Base-by-base conservation (phyloP, 164 flowering plant genomes). In the Chloranthus sessilifolius region DNA sequence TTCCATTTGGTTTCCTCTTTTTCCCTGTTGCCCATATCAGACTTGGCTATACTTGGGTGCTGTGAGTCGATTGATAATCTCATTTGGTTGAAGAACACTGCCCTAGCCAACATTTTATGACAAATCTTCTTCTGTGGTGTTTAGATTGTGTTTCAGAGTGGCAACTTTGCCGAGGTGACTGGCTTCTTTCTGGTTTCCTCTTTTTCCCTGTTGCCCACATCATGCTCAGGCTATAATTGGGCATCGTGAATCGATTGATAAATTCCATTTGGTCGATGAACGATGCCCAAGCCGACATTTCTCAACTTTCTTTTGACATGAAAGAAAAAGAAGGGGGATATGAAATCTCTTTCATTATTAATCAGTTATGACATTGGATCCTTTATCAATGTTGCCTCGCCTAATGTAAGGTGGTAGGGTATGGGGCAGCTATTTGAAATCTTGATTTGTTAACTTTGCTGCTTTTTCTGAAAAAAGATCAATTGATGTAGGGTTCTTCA, bases 81-180 rank as follows among this genome's bases (percentile, higher is more conserved):
- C n/a, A 47, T 29, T 43, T 22, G 46, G 20, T 53, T 36, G 37
- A 14, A 30, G 17, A 4, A 15, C 36, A 53, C 7, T 42, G 4
- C 21, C 27, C 14, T 20, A 20, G 39, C 38, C 14, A 28, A 41
- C 35, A 53, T 41, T 19, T n/a, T n/a, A n/a, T n/a, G n/a, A n/a
- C n/a, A n/a, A 17, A 4, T 19, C 4, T 8, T 17, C 35, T 28
- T n/a, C 10, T 46, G 19, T 53, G 53, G 34, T 40, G 20, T 21
- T n/a, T 40, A 37, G 34, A 24, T 10, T 0, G 36, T 4, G 19
- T 22, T 5, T 8, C 1, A 11, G 12, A 26, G 27, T 24, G 77
- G 75, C 74, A 69, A 72, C 77, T 68, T 74, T 75, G 71, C 75
- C 77, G 71, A 71, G 78, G 75, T 51, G 55, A 62, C 71, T 54